These are phyloP conservation scores for Solanum hybrid DNA, from an alignment of 305 asterid genomes.

Conservation along the genomic window DNA sequence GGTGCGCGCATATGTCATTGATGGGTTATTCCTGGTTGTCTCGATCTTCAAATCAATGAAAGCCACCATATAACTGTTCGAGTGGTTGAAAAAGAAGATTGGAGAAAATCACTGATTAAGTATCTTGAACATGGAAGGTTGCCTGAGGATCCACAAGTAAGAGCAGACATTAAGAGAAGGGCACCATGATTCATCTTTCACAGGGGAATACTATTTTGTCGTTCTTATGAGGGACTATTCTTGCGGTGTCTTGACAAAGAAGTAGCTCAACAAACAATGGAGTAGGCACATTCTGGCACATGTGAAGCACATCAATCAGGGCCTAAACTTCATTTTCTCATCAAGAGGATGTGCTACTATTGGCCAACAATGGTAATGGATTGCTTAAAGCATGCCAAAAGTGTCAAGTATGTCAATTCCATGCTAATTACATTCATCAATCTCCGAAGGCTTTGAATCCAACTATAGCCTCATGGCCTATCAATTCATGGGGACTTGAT, in stretches of 20 bases:
- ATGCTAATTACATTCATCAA: not conserved
- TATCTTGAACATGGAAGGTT: not conserved
- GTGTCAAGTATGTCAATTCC: not conserved
- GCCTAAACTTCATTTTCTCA: not conserved
- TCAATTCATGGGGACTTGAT: not conserved
- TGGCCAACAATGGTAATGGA: not conserved
- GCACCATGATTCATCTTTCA: too few species aligned
- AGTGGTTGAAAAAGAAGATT: not conserved
- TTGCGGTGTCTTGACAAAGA: too few species aligned
- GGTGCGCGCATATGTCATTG: not conserved
- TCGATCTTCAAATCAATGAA: not conserved
- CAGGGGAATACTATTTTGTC: too few species aligned
- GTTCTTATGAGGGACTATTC: too few species aligned
- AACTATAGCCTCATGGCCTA: not conserved
- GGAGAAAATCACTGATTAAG: not conserved
- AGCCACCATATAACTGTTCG: not conserved
- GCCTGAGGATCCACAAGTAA: not conserved
- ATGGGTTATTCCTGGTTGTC: not conserved
- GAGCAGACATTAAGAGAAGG: too few species aligned
- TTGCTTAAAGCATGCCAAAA: not conserved
- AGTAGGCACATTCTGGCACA: not conserved
- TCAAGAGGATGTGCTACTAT: not conserved
- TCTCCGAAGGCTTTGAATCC: not conserved
- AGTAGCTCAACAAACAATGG: too few species aligned
- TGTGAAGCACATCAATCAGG: not conserved